Evolutionary conservation across 164 flowering plant species (phyloP).

Genomic region (Berberis thunbergii): DNA sequence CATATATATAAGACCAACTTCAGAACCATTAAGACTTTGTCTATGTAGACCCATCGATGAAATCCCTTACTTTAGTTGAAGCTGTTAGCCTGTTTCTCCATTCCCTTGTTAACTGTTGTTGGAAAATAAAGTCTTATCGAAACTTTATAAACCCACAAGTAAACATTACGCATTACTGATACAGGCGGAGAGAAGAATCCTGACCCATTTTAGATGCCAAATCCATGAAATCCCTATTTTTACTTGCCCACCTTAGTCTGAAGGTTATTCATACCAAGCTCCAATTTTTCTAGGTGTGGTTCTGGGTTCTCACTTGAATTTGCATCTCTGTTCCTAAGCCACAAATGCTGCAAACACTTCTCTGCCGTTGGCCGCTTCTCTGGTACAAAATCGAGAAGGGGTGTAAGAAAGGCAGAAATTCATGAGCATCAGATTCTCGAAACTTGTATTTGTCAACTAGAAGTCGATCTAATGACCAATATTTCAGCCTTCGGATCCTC

Average conservation of each 20-base stretch:
- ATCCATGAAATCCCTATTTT: conserved; percentile 15
- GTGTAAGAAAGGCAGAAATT: conserved; percentile 67
- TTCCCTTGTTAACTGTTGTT: no score
- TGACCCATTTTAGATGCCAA: conserved; percentile 2
- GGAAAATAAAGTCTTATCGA: background rate
- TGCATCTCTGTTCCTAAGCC: conserved; percentile 40
- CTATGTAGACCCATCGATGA: no score
- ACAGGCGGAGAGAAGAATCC: background rate
- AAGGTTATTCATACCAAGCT: conserved; percentile 45
- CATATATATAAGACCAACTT: no score
- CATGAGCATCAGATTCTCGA: conserved; percentile 55
- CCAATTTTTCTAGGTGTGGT: conserved; percentile 27
- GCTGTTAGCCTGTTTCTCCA: no score
- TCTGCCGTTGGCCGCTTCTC: conserved; percentile 91
- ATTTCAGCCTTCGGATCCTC: conserved; percentile 79
- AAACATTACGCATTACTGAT: background rate
- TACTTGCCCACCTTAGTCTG: conserved; percentile 37
- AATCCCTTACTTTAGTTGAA: no score
- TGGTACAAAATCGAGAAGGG: conserved; percentile 81
- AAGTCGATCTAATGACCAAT: conserved; percentile 52
- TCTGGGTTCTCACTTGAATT: conserved; percentile 20
- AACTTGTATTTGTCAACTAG: conserved; percentile 67
- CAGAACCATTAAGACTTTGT: no score
- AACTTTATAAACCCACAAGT: conserved; percentile 2
- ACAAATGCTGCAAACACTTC: conserved; percentile 76